Conservation (phyloP, 1,139 yeast genomes). For the Geotrichum bryndzae region DNA sequence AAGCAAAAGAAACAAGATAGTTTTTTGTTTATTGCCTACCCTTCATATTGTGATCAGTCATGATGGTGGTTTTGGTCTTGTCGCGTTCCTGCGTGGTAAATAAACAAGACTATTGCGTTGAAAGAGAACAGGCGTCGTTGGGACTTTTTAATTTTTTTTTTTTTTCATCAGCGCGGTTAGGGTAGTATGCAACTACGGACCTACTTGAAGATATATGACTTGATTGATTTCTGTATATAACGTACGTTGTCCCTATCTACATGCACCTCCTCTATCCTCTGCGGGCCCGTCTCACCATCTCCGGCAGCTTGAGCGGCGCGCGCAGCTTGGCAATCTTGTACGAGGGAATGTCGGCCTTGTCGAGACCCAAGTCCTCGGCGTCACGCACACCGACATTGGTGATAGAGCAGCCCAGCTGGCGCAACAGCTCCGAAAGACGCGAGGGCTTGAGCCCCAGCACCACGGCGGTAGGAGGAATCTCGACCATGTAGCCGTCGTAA, state of each 20-base stretch:
- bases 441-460: slow-evolving; percentile 81
- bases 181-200: background rate
- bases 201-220: background rate
- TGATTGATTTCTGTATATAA: background rate
- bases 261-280: slow-evolving; percentile 6
- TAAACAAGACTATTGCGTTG: background rate
- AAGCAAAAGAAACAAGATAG: background rate
- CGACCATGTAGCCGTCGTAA: slow-evolving; percentile 68
- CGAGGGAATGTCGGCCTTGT: slow-evolving; percentile 55
- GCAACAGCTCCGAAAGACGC: slow-evolving; percentile 60
- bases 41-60: background rate
- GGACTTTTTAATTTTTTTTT: background rate
- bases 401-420: slow-evolving; percentile 75
- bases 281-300: slow-evolving; percentile 65
- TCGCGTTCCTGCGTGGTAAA: background rate
- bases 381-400: slow-evolving; percentile 72
- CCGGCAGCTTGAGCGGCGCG: slow-evolving; percentile 89
- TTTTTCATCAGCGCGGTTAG: background rate
- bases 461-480: slow-evolving; percentile 73
- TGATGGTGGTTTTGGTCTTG: background rate
- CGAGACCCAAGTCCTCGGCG: slow-evolving; percentile 78
- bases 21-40: background rate
- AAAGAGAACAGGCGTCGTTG: background rate
- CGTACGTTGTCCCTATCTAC: background rate
- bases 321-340: slow-evolving; percentile 76